Evolutionary conservation across 2,329 filamentous ascomycete species (phyloP).

Genomic region (Xylariaceae sp.): DNA sequence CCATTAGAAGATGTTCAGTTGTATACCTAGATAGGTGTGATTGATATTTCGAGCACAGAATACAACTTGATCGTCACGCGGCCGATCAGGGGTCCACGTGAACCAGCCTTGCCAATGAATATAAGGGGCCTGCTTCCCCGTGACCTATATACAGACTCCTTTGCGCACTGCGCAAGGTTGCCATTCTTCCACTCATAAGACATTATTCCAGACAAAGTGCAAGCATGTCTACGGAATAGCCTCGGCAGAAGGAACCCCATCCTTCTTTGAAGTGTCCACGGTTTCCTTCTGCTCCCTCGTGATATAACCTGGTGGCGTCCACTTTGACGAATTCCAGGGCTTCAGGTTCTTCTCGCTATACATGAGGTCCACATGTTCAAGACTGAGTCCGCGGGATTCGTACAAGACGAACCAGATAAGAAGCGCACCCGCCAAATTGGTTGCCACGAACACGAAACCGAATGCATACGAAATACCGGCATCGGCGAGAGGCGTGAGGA

Average conservation of each 20-base stretch:
- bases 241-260: constrained; percentile 1
- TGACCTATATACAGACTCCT: too few species aligned
- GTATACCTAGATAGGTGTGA: too few species aligned
- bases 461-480: constrained; percentile 57
- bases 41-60: too few species aligned
- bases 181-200: too few species aligned
- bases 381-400: constrained; percentile 58
- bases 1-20: too few species aligned
- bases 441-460: constrained; percentile 63
- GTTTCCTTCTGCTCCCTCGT: constrained; percentile 28
- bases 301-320: constrained; percentile 42
- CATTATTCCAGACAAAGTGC: too few species aligned
- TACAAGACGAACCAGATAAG: constrained; percentile 68
- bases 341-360: constrained; percentile 57
- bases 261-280: neutral
- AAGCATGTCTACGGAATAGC: too few species aligned
- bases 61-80: too few species aligned
- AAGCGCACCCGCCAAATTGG: constrained; percentile 53
- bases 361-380: constrained; percentile 71
- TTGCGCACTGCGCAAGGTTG: too few species aligned
- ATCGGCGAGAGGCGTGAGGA: constrained; percentile 65
- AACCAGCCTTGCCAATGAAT: too few species aligned
- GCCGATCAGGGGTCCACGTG: too few species aligned
- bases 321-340: constrained; percentile 56
- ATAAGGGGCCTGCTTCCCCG: too few species aligned